Evolutionary conservation across 129 eudicot species (phyloP).

Genomic region (Centrapalus pauciflorus): DNA sequence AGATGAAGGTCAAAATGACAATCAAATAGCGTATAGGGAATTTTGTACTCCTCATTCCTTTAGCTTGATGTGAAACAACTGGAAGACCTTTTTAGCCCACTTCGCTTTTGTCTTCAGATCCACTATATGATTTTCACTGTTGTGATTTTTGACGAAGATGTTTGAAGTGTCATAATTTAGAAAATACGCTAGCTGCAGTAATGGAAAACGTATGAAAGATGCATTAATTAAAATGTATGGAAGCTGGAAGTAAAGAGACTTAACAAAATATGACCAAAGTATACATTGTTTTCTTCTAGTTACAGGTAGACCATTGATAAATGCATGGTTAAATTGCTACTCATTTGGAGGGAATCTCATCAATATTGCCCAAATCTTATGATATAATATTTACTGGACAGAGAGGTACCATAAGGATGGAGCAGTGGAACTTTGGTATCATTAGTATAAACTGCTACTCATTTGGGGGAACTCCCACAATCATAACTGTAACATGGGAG

Average conservation of each 20-base stretch:
- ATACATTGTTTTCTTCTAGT: neutral
- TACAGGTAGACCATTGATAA: neutral
- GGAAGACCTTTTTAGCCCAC: constrained; percentile 15
- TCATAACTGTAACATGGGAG: neutral
- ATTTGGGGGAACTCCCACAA: too few species aligned
- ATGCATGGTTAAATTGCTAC: neutral
- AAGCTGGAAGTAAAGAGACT: constrained; percentile 1
- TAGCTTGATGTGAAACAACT: neutral
- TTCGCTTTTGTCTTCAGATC: constrained; percentile 6
- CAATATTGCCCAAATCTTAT: neutral
- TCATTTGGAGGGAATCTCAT: neutral
- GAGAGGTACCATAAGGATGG: neutral
- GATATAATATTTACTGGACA: neutral
- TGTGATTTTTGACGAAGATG: constrained; percentile 2
- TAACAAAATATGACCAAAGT: neutral
- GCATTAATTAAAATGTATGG: neutral
- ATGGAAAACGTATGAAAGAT: neutral
- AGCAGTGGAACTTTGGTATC: neutral
- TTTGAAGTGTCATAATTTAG: neutral
- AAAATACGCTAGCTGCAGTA: constrained; percentile 3
- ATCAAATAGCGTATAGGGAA: constrained; percentile 71
- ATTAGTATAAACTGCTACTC: neutral
- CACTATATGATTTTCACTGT: constrained; percentile 17
- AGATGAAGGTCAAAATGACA: constrained; percentile 71
- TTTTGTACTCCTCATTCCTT: constrained; percentile 38